A percentile compares a stretch with the other conserved stretches of the same genome.
phyloP scores from a whole-genome alignment of 371 early-diverging fungal species.

The Mucor irregularis region DNA sequence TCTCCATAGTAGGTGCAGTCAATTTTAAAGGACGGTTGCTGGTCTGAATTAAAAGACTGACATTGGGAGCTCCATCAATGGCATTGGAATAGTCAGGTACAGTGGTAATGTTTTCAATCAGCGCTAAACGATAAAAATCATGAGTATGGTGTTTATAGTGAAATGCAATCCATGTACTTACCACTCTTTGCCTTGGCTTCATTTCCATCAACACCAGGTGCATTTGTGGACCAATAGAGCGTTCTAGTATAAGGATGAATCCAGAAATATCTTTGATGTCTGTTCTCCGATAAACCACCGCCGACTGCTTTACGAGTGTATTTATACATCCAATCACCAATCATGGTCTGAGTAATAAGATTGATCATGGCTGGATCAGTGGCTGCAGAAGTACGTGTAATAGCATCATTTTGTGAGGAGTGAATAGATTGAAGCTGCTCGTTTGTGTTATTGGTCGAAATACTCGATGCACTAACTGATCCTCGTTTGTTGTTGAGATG shows the following conservation, averaged over 20 bases:
- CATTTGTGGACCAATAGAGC: slow-evolving; percentile 69
- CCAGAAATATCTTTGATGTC: slow-evolving; percentile 75
- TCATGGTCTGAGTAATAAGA: slow-evolving; percentile 77
- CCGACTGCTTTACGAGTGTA: slow-evolving; percentile 60
- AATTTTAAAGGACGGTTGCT: slow-evolving; percentile 67
- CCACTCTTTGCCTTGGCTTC: slow-evolving; percentile 59
- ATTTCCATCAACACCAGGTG: slow-evolving; percentile 67
- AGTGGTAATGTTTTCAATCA: slow-evolving; percentile 58
- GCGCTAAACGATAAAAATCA: slow-evolving; percentile 35
- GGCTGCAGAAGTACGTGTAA: slow-evolving; percentile 1
- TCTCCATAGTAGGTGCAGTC: slow-evolving; percentile 64
- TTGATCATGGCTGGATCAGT: slow-evolving; percentile 32
- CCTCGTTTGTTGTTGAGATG: background rate
- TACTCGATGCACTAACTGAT: slow-evolving; percentile 22
- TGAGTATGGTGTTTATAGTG: background rate
- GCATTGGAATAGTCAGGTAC: slow-evolving; percentile 30
- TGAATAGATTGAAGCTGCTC: slow-evolving; percentile 18
- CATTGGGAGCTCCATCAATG: slow-evolving; percentile 47
- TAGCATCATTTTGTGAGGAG: slow-evolving; percentile 16
- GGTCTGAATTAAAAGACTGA: slow-evolving; percentile 69
- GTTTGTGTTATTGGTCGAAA: slow-evolving; percentile 28
- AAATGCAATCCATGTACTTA: slow-evolving; percentile 18
- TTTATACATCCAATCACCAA: slow-evolving; percentile 73
- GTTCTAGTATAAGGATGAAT: slow-evolving; percentile 75
- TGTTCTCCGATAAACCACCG: slow-evolving; percentile 56